Evolutionary conservation across 305 asterid genomes (phyloP), one percentile per base, ranked within the genome.

Genomic region (Ajuga reptans): DNA sequence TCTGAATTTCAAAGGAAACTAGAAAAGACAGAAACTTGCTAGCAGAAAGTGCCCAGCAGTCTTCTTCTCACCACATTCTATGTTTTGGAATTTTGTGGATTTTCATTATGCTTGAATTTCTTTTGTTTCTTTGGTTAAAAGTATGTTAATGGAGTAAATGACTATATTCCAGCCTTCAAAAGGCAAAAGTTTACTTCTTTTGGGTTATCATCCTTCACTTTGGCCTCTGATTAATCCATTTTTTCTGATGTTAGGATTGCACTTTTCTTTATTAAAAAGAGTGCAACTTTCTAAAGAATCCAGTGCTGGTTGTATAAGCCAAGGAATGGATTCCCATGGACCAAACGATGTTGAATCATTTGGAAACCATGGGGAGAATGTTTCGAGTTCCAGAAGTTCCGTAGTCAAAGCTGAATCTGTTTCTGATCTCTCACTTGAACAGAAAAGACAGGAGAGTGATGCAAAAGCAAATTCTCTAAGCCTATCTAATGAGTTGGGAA

Each of bases 271-370:
- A 49, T 58, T 34, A 72, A 33, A 52, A 46, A 29, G 45, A 46
- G 72, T 63, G 55, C 24, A 54, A n/a, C 72, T 75, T 54, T 63
- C 64, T 64, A 27, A n/a, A 68, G 71, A 71, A 70, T 33, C 68
- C 31, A 12, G 64, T 41, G 43, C 69, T 66, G 63, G 51, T 46
- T 61, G 68, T 68, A 5, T 53, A 9, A 59, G 46, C 56, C 57
- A 43, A 63, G 65, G 69, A 64, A 80, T 77, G 83, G 70, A 55
- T 69, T 64, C 77, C 62, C 66, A 58, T 64, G 84, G 75, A 61
- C 67, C 64, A 24, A 45, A 73, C 49, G 75, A 58, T 53, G 69
- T 72, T 59, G 74, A 73, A 68, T 75, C 78, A 55, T 39, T 24
- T 45, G 15, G 42, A 47, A 66, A 43, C 63, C 59, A 64, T 17